Evolutionary conservation across 148 eudicot genomes (phyloP), one percentile per base, ranked within the genome.

Genomic region (Suaeda aralocaspica): DNA sequence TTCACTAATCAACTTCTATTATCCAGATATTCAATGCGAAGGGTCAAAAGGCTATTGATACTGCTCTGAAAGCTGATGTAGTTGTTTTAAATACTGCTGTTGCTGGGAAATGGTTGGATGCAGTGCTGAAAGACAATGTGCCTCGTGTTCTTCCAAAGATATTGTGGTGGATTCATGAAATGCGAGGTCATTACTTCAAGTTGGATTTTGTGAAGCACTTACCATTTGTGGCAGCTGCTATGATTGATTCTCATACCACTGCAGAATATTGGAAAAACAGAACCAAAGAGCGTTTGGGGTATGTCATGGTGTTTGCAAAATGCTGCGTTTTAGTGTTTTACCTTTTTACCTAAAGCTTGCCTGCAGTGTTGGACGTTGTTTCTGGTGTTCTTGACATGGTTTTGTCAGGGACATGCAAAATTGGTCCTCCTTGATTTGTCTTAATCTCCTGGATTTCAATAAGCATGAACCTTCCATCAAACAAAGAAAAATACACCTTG

Each of bases 111-210:
- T 94, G 99, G 99, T 75, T 94, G 74, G 93, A 87, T 80, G 86
- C 91, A 59, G 99, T 94, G 59, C 86, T 94, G 30, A 89, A 91
- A 79, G 96, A 91, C 72, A 81, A 86, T 78, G 96, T 89, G 31
- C 83, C 87, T 76, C 93, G 67, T 56, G 93, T 94, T 57, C 93
- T 91, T 67, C 99, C 99, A 60, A 94, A 94, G 87, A 82, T 94
- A 56, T 85, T 94, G 76, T 94, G 99, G 99, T 94, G 99, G 99
- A 94, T 94, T 73, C 99, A 94, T 85, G 99, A 94, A 80, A 94
- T 94, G 99, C 91, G 99, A 55, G 99, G 99, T 62, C 97, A 94
- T 86, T 94, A 94, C 80, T 94, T 94, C 78, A 94, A 81, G 82
- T 74, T 91, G 88, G 99, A 94, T 48, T 94, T 79, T 79, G 89